A percentile compares a stretch with the other conserved stretches of the same genome.
Evolutionary conservation across 371 early-diverging fungal species (phyloP).

Genomic region (Circinella minor): DNA sequence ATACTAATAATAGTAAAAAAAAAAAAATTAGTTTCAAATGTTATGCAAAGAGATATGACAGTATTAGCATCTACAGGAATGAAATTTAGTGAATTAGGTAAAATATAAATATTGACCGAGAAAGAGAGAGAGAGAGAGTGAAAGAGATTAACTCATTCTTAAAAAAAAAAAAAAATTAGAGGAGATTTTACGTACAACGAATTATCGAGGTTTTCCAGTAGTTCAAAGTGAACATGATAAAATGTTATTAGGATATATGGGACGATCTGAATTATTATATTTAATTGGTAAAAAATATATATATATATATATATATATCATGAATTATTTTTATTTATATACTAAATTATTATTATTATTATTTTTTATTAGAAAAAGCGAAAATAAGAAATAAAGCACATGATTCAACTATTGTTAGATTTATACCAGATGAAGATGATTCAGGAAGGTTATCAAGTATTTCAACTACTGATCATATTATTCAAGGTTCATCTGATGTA

Average conservation of each 20-base stretch:
- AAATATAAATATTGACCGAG: background rate
- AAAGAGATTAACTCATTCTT: no score
- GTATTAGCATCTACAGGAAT: constrained; percentile 63
- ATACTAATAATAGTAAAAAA: no score
- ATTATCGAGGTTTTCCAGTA: constrained; percentile 85
- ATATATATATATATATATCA: background rate
- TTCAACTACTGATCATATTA: constrained; percentile 26
- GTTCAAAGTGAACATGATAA: constrained; percentile 70
- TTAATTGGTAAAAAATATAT: constrained; percentile 52
- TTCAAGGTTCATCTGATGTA: constrained; percentile 50
- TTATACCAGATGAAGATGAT: constrained; percentile 50
- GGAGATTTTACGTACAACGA: constrained; percentile 52
- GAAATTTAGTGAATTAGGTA: constrained; percentile 47
- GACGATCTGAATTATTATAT: constrained; percentile 75
- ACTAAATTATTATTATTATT: background rate
- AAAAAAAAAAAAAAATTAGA: constrained; percentile 31
- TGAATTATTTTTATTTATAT: background rate
- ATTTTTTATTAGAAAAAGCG: constrained; percentile 47
- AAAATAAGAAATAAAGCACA: constrained; percentile 52
- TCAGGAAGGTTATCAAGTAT: constrained; percentile 30
- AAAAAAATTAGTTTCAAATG: constrained; percentile 54
- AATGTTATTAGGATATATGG: constrained; percentile 84
- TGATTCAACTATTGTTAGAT: constrained; percentile 60
- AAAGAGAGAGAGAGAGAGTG: no score
- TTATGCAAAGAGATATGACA: constrained; percentile 64